Percentiles rank a stretch among this genome's conserved stretches.
phyloP scores from a whole-genome alignment of 1,284 basidiomycete species.

The Irpex rosettiformis region DNA sequence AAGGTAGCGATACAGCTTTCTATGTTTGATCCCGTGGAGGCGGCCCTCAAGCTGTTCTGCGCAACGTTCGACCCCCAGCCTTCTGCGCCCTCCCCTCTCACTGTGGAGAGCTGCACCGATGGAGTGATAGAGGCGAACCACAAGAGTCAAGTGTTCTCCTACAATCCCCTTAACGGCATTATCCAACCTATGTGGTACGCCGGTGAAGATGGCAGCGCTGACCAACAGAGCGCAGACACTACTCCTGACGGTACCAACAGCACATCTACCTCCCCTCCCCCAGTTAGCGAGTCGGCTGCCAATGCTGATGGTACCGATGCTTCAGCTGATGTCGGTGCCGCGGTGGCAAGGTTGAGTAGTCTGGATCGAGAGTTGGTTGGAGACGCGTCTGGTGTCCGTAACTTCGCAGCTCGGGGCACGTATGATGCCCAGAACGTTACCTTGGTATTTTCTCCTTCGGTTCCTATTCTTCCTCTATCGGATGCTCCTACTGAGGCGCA shows the following conservation, averaged over 20 bases:
- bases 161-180: conserved; percentile 41
- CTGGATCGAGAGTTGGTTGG: conserved; percentile 11
- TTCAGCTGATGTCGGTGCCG: conserved; percentile 17
- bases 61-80: conserved; percentile 60
- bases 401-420: conserved; percentile 14
- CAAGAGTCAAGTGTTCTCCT: conserved; percentile 58
- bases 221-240: conserved; percentile 7
- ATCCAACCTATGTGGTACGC: conserved; percentile 52
- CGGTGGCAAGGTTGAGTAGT: conserved; percentile 20
- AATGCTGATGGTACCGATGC: conserved; percentile 10
- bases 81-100: conserved; percentile 42
- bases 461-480: conserved; percentile 27
- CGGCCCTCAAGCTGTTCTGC: conserved; percentile 44
- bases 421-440: conserved; percentile 38
- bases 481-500: conserved; percentile 3
- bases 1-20: conserved; percentile 44
- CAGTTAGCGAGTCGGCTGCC: conserved; percentile 4
- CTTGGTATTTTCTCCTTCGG: conserved; percentile 41
- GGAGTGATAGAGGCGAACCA: conserved; percentile 26
- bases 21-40: conserved; percentile 37
- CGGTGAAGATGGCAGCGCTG: conserved; percentile 22
- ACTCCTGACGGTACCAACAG: conserved; percentile 7
- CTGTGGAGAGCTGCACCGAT: conserved; percentile 40
- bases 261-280: conserved; percentile 12
- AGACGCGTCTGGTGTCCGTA: conserved; percentile 15